These are phyloP conservation scores for Begonia peltatifolia DNA, from an alignment of 306 rosid species.

Conservation along the genomic window DNA sequence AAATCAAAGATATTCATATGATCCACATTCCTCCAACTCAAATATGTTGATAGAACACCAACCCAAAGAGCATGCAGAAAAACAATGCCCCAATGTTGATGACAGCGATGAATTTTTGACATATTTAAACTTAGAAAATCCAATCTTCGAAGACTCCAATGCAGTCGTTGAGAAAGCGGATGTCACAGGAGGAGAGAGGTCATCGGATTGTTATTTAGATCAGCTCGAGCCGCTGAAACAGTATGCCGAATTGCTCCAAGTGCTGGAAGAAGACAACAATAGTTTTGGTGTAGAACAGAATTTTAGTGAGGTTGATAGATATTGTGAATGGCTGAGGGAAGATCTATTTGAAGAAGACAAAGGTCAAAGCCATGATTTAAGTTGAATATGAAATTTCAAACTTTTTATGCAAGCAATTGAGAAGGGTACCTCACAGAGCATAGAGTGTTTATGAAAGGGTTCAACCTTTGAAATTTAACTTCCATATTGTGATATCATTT, in stretches of 20 bases:
- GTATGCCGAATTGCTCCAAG: slow-evolving; percentile 4
- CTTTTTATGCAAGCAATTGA: no score
- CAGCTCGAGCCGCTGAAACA: background rate
- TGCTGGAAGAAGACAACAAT: slow-evolving; percentile 5
- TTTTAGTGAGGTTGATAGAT: slow-evolving; percentile 4
- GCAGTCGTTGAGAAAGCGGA: no score
- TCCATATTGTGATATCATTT: no score
- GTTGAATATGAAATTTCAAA: no score
- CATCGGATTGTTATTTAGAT: background rate
- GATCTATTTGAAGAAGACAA: no score
- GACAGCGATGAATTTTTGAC: background rate
- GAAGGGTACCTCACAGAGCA: no score
- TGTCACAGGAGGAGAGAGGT: background rate
- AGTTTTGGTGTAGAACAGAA: slow-evolving; percentile 2
- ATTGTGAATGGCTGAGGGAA: slow-evolving; percentile 4
- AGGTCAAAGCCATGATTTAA: no score
- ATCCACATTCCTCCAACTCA: no score
- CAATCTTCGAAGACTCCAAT: background rate
- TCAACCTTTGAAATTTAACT: no score
- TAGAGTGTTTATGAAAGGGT: no score
- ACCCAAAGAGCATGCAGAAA: background rate
- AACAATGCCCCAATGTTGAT: background rate
- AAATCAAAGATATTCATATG: background rate
- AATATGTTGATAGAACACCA: background rate
- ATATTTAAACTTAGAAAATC: background rate